Base-by-base conservation (phyloP, 1,284 basidiomycete species). In the Sporisorium exsertum region DNA sequence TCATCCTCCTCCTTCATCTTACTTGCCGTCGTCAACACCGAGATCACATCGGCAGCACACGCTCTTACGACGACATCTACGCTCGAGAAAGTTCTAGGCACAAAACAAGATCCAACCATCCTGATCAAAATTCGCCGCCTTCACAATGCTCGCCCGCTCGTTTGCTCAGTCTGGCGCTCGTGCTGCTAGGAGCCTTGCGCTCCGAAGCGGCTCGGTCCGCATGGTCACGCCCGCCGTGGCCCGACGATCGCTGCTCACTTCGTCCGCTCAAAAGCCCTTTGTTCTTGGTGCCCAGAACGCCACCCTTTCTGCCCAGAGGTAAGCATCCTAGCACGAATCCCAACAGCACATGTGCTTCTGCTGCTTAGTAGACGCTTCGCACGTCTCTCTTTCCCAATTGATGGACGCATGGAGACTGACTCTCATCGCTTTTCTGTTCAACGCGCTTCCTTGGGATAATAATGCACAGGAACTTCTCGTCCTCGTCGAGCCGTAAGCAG, bases 401-500 rank as follows among this genome's bases (percentile, higher is more conserved):
- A 6, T n/a, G 29, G n/a, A 20, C 1, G n/a, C n/a, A 32, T 7
- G 8, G 32, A 29, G 9, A 32, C 61, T 58, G 50, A 33, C 51
- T 49, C 20, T 37, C 22, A 45, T 26, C 24, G 10, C 27, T 27
- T 26, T 9, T 20, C 13, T 27, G 13, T 43, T 22, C 15, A 16
- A 12, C 32, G 10, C 16, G 18, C 16, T 6, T 5, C 12, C 26
- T 9, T 32, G 18, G 5, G 16, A 9, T 40, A 4, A 29, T 40
- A 26, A 26, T 10, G 18, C 27, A 43, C 57, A 75, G 74, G 53
- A 59, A 53, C 63, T 77, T 81, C 42, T 80, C 79, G 24, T 56
- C 74, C 26, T 68, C 77, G 4, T 59, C 69, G n/a, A 67, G 59
- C 64, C 59, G 58, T 42, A 78, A 69, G 24, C 80, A 95, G 87